Evolutionary conservation across 2,329 filamentous ascomycete genomes (phyloP), one percentile per base, ranked within the genome.

Genomic region (Ascochyta fabae): DNA sequence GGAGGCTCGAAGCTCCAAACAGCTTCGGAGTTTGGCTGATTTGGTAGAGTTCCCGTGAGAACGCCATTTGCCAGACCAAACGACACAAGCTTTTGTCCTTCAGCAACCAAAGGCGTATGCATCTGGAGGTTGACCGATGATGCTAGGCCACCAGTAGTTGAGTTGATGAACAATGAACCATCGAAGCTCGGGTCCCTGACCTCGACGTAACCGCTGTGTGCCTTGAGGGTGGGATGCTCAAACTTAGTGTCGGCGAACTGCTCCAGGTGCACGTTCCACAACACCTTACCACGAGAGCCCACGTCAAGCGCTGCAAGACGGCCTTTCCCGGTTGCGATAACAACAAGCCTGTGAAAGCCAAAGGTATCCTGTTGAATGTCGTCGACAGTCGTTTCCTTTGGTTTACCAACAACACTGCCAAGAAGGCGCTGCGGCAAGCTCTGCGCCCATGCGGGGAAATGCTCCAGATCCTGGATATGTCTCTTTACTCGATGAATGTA

Each of bases 401-500:
- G 79, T 61, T 86, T 88, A 58, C 78, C 78, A 22, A 77, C 59
- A 23, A 81, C 69, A 33, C 72, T 78, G 42, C 84, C 84, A 3
- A 92, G 68, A 13, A 97, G 77, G 23, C 87, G 86, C 39, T 81
- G 77, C 4, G 92, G 92, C 9, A 97, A 80, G 15, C 81, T 81
- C 59, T 86, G 82, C 3, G 96, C 76, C 77, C 88, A 96, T 0
- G 81, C 83, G 0, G 93, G 93, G 4, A 98, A 81, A 64, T 89
- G 81, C 69, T 89, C 81, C 35, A 97, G 81, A 62, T 97, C 95
- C 41, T 86, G 81, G 13, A 92, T 67, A 71, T 99, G 95, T 41
- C 95, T 89, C 60, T 84, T 89, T 13, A 96, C 82, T 13, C 95
- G 89, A 76, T 97, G 92, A 26, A 94, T 78, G 69, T 96, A 99